Base-by-base conservation (phyloP, 148 eudicot species). In the Euryodendron excelsum region DNA sequence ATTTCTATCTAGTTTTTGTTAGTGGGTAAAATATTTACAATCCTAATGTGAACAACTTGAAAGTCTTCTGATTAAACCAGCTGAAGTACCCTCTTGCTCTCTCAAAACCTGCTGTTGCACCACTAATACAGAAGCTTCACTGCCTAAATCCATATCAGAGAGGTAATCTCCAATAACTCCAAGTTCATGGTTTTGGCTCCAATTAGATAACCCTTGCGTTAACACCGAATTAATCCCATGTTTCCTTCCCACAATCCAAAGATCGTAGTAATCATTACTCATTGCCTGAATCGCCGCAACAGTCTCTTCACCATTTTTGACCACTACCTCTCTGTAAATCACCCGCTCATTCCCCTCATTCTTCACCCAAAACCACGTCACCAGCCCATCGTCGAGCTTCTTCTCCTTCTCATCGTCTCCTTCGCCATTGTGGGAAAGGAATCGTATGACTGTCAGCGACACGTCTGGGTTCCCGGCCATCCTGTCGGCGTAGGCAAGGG, bases 361-460 rank as follows among this genome's bases (percentile, higher is more conserved):
- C 83, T 93, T 96, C 60, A 93, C 91, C 99, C 98, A 93, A 61
- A 96, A 96, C 89, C 91, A 85, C 1, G 98, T 96, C 68, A 96
- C 93, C 6, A 91, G 64, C 23, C 91, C 96, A 28, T 96, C 99
- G 33, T 96, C 99, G 0, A 96, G 80, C 82, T 91, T 93, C 84
- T 89, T 89, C 80, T 96, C 99, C 73, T 80, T 70, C 78, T 82
- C 81, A 10, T 89, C 53, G 5, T 88, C 94, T 0, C 94, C 97
- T 56, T 50, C 82, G 11, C 79, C 77, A 12, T 87, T 80, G 6
- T 34, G 73, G 0, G 92, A 73, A 5, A 93, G 81, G 82, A 96
- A 96, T 0, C 99, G 85, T 1, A 93, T 66, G 15, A 90, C 98
- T 0, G 90, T 82, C 1, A 93, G 81, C 0, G 85, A 80, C 1